Evolutionary conservation across 2,329 filamentous ascomycete species (phyloP).

Genomic region (Polytolypa hystricis): DNA sequence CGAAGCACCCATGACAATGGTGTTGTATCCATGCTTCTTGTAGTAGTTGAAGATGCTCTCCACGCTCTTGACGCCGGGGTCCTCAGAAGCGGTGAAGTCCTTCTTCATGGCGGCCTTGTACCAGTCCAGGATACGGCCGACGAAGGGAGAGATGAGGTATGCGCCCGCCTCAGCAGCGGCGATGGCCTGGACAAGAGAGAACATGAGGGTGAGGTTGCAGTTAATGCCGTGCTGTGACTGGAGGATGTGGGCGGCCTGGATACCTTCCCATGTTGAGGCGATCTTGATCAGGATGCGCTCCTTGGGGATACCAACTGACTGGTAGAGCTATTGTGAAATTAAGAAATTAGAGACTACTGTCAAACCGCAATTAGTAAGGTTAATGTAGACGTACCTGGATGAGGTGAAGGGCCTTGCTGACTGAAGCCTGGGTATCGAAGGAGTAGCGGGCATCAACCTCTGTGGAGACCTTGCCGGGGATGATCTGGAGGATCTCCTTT

Average conservation of each 20-base stretch:
- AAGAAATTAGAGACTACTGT: no score
- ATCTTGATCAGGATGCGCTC: slow-evolving; percentile 97
- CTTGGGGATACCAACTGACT: slow-evolving; percentile 81
- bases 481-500: slow-evolving; percentile 91
- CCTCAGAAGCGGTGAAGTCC: slow-evolving; percentile 78
- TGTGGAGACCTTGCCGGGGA: slow-evolving; percentile 96
- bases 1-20: slow-evolving; percentile 98
- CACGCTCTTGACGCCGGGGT: slow-evolving; percentile 93
- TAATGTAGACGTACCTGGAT: slow-evolving; percentile 59
- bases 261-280: slow-evolving; percentile 98
- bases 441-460: slow-evolving; percentile 95
- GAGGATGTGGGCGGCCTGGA: slow-evolving; percentile 95
- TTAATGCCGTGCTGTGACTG: slow-evolving; percentile 95
- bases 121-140: slow-evolving; percentile 98
- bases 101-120: slow-evolving; percentile 95
- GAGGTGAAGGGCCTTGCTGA: slow-evolving; percentile 93
- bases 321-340: slow-evolving; percentile 64
- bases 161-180: slow-evolving; percentile 88
- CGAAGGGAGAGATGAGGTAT: slow-evolving; percentile 98
- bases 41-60: slow-evolving; percentile 99
- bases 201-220: slow-evolving; percentile 98
- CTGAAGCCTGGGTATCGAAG: slow-evolving; percentile 83
- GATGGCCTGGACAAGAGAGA: slow-evolving; percentile 89
- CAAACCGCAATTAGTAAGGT: not conserved
- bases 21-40: slow-evolving; percentile 99